Evolutionary conservation across 441 rosid genomes (phyloP).

Genomic region (Melianthus villosus): DNA sequence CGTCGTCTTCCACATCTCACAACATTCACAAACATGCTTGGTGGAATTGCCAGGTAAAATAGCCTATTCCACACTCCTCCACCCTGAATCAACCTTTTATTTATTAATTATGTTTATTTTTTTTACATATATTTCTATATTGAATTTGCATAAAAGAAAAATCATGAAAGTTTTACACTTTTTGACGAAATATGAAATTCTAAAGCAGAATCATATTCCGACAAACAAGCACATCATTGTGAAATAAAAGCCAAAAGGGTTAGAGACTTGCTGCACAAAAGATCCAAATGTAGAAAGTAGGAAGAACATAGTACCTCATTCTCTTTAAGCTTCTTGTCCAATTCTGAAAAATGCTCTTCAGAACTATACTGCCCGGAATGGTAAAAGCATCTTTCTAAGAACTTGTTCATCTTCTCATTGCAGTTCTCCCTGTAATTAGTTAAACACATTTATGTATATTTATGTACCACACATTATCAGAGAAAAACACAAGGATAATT

Average conservation of each 20-base stretch:
- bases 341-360: constrained; percentile 51
- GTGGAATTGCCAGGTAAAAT: constrained; percentile 74
- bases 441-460: no score
- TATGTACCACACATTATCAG: no score
- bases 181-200: no score
- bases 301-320: constrained; percentile 38
- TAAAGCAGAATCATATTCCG: no score
- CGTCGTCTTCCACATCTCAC: constrained; percentile 53
- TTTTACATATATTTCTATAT: no score
- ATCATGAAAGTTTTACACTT: no score
- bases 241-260: no score
- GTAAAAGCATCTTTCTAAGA: constrained; percentile 70
- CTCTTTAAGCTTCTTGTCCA: constrained; percentile 58
- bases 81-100: constrained; percentile 18
- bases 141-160: no score
- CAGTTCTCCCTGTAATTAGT: constrained; percentile 48
- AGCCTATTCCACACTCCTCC: constrained; percentile 63
- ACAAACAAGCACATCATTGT: no score
- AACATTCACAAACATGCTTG: constrained; percentile 72
- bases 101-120: no score
- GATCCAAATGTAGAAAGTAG: background rate
- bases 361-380: constrained; percentile 71
- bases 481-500: no score
- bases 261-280: no score
- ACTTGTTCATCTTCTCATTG: constrained; percentile 63